Evolutionary conservation across 768 basidiomycete genomes (phyloP).

Genomic region (Boletus rufocinnamomeus): DNA sequence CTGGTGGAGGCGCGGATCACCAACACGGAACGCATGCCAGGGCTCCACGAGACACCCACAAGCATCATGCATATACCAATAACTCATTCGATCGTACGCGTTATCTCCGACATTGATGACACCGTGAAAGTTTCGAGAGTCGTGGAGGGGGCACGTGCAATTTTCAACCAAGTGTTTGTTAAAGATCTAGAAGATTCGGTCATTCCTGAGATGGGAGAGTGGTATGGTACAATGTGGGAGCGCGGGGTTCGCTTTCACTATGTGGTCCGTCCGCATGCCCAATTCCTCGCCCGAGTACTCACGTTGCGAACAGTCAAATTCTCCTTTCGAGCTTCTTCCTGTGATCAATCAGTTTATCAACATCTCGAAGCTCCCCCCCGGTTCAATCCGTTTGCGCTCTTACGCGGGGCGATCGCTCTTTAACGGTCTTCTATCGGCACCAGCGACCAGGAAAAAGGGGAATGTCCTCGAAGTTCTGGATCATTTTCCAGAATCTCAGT

Average conservation of each 20-base stretch:
- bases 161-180: slow-evolving; percentile 92
- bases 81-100: slow-evolving; percentile 64
- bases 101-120: slow-evolving; percentile 95
- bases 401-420: slow-evolving; percentile 85
- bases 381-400: slow-evolving; percentile 80
- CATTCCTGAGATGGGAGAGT: slow-evolving; percentile 81
- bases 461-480: slow-evolving; percentile 79
- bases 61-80: slow-evolving; percentile 45
- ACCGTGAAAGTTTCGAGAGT: slow-evolving; percentile 73
- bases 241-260: slow-evolving; percentile 83
- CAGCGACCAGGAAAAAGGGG: slow-evolving; percentile 79
- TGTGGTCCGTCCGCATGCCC: slow-evolving; percentile 57
- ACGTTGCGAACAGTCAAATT: slow-evolving; percentile 67
- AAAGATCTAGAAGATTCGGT: slow-evolving; percentile 76
- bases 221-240: slow-evolving; percentile 70
- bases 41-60: slow-evolving; percentile 38
- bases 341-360: slow-evolving; percentile 75
- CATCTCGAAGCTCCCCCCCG: slow-evolving; percentile 66
- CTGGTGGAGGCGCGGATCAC: slow-evolving; percentile 54
- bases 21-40: slow-evolving; percentile 41
- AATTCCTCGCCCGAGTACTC: background rate
- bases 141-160: slow-evolving; percentile 72
- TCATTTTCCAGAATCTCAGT: slow-evolving; percentile 69
- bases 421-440: slow-evolving; percentile 78
- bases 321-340: slow-evolving; percentile 82